A percentile compares a stretch with the other conserved stretches of the same genome.
Evolutionary conservation across 345 rosid genomes (phyloP).

Genomic region (Gossypium sturtianum): DNA sequence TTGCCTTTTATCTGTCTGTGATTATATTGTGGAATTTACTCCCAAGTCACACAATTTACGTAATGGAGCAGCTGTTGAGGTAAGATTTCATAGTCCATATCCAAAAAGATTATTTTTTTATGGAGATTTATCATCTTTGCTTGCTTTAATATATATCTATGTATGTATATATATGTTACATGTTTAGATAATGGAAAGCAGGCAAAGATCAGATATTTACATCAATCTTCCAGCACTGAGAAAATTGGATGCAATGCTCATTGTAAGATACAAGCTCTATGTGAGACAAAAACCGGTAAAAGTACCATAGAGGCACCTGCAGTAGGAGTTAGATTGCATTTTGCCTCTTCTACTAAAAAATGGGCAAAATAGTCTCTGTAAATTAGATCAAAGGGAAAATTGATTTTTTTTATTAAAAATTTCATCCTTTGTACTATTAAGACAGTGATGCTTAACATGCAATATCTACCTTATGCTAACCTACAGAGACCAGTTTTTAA

Average conservation of each 20-base stretch:
- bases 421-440: too few relatives aligned
- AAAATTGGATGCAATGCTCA: conserved; percentile 80
- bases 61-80: conserved; percentile 71
- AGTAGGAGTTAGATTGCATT: too few relatives aligned
- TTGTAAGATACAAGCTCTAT: conserved; percentile 38
- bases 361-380: too few relatives aligned
- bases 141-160: not conserved
- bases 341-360: too few relatives aligned
- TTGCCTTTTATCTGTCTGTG: conserved; percentile 79
- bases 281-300: not conserved
- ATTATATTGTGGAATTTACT: conserved; percentile 66
- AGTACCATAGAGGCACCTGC: too few relatives aligned
- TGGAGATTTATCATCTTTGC: not conserved
- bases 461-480: too few relatives aligned
- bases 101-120: not conserved
- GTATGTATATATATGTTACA: not conserved
- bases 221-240: conserved; percentile 82
- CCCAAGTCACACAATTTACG: conserved; percentile 51
- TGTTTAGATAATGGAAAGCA: conserved; percentile 68
- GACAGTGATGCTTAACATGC: too few relatives aligned
- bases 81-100: conserved; percentile 17
- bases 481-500: too few relatives aligned
- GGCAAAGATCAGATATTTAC: conserved; percentile 65
- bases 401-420: too few relatives aligned
- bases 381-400: too few relatives aligned